Evolutionary conservation across 1,139 yeast species (phyloP).

Genomic region (Hansenula anomala): DNA sequence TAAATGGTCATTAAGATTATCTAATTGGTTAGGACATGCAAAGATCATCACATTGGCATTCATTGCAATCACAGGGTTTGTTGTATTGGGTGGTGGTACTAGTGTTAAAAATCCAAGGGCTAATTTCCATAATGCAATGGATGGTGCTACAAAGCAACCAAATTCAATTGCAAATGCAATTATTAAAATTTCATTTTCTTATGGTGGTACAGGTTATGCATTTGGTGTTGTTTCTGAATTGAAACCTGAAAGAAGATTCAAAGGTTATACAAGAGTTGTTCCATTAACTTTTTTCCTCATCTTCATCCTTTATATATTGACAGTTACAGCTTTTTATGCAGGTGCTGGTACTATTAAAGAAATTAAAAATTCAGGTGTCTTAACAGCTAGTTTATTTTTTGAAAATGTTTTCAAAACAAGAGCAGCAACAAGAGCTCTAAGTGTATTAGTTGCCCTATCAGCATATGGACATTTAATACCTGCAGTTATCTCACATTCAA

Average conservation of each 20-base stretch:
- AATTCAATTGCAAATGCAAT: slow-evolving; percentile 39
- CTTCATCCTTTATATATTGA: slow-evolving; percentile 32
- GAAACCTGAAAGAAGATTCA: slow-evolving; percentile 4
- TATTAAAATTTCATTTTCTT: slow-evolving; percentile 38
- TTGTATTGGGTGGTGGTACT: slow-evolving; percentile 37
- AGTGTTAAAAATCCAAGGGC: slow-evolving; percentile 29
- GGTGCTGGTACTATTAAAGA: slow-evolving; percentile 28
- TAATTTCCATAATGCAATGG: slow-evolving; percentile 34
- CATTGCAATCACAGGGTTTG: slow-evolving; percentile 33
- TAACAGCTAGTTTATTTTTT: slow-evolving; percentile 33
- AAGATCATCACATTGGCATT: slow-evolving; percentile 35
- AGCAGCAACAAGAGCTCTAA: slow-evolving; percentile 30
- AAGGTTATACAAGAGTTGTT: slow-evolving; percentile 27
- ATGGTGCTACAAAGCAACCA: slow-evolving; percentile 37
- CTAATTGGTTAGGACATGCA: slow-evolving; percentile 34
- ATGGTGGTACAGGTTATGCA: slow-evolving; percentile 36
- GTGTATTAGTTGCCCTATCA: slow-evolving; percentile 36
- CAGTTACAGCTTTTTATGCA: slow-evolving; percentile 36
- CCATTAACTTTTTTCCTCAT: slow-evolving; percentile 33
- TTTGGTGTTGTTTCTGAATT: slow-evolving; percentile 36
- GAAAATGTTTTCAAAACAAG: slow-evolving; percentile 30
- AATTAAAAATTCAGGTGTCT: slow-evolving; percentile 30
- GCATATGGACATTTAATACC: slow-evolving; percentile 40
- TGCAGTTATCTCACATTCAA: slow-evolving; percentile 36
- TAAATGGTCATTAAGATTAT: slow-evolving; percentile 30